phyloP scores from a whole-genome alignment of 164 flowering plant genomes.

The Vitis cinerea region DNA sequence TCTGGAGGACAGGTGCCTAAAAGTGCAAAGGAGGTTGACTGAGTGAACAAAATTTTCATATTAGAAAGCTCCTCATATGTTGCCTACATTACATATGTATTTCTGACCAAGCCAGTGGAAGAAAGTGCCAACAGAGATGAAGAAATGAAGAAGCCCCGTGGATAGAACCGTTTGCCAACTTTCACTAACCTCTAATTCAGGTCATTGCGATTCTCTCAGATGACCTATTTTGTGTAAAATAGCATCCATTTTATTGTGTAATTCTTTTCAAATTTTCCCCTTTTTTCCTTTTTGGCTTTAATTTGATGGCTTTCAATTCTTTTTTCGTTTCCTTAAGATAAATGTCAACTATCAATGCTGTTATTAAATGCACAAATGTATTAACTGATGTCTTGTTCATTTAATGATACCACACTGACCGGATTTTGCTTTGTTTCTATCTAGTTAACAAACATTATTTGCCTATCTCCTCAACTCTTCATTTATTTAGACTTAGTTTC shows the following conservation, averaged over 20 bases:
- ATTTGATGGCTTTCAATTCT: background rate
- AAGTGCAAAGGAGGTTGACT: slow-evolving; percentile 60
- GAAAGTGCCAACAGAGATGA: slow-evolving; percentile 6
- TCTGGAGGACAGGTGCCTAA: slow-evolving; percentile 64
- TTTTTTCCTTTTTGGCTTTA: background rate
- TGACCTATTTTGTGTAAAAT: slow-evolving; percentile 41
- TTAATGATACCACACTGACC: too few species aligned
- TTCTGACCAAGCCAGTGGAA: slow-evolving; percentile 13
- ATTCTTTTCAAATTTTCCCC: slow-evolving; percentile 20
- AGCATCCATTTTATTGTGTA: slow-evolving; percentile 39
- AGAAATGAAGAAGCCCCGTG: background rate
- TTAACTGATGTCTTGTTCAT: too few species aligned
- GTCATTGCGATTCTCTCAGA: slow-evolving; percentile 15
- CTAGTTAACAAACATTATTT: too few species aligned
- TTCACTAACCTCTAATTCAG: slow-evolving; percentile 14
- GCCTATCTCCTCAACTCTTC: too few species aligned
- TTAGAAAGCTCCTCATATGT: slow-evolving; percentile 21
- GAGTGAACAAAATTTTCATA: slow-evolving; percentile 13
- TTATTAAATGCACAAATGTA: too few species aligned
- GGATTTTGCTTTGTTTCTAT: too few species aligned
- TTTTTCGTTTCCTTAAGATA: background rate
- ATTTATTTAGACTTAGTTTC: too few species aligned
- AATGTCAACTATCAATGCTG: too few species aligned
- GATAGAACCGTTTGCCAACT: slow-evolving; percentile 9
- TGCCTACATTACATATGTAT: slow-evolving; percentile 10